A percentile compares a stretch with the other conserved stretches of the same genome.
phyloP scores from a whole-genome alignment of 2,329 filamentous ascomycete genomes.

The Zasmidium cellare region DNA sequence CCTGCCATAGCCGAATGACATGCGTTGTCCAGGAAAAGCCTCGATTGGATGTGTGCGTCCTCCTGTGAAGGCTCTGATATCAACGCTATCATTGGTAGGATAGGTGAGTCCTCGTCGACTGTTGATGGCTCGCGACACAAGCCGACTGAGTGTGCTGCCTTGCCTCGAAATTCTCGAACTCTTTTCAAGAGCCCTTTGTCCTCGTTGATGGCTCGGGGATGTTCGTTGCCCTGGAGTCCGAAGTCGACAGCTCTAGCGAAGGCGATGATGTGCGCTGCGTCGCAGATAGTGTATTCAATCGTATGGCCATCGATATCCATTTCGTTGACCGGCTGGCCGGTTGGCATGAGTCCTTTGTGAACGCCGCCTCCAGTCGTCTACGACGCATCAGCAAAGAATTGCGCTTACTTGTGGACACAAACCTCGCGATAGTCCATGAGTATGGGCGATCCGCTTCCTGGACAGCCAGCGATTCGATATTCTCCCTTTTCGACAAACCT shows the following conservation, averaged over 20 bases:
- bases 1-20: constrained; percentile 22
- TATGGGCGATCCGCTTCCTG: constrained; percentile 18
- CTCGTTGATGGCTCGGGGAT: constrained; percentile 16
- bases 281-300: constrained; percentile 18
- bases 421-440: constrained; percentile 21
- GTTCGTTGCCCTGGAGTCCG: constrained; percentile 15
- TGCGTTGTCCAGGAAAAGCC: constrained; percentile 19
- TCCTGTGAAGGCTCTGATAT: constrained; percentile 9
- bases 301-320: constrained; percentile 14
- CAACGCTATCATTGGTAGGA: constrained; percentile 19
- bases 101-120: constrained; percentile 18
- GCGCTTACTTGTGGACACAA: background rate
- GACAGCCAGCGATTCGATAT: constrained; percentile 18
- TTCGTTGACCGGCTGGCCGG: constrained; percentile 7
- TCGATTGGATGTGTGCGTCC: constrained; percentile 15
- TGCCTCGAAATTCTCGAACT: constrained; percentile 15
- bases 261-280: constrained; percentile 20
- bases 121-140: constrained; percentile 16
- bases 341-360: constrained; percentile 16
- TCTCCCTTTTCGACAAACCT: constrained; percentile 16
- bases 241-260: constrained; percentile 17
- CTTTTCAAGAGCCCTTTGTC: constrained; percentile 9
- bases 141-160: constrained; percentile 15
- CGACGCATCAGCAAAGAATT: background rate
- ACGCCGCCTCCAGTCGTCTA: constrained; percentile 18